Conservation (phyloP, 805 yeast genomes). For the Zygosaccharomyces lentus region DNA sequence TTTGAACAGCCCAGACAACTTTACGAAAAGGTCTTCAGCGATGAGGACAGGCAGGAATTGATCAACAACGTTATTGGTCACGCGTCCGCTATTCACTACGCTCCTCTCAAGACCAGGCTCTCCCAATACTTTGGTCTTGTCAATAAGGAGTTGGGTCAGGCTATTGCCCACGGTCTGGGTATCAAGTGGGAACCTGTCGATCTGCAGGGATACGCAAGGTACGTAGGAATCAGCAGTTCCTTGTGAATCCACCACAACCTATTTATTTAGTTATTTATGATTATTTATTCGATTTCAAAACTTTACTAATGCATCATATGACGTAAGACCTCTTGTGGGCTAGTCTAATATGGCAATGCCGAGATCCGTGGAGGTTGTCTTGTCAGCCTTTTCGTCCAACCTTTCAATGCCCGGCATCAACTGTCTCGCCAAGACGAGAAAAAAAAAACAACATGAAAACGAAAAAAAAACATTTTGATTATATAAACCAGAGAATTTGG, state of each 20-base stretch:
- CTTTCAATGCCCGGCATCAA: background rate
- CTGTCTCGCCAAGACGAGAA: slow-evolving; percentile 3
- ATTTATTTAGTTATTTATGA: slow-evolving; percentile 8
- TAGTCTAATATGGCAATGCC: background rate
- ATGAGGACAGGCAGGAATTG: slow-evolving; percentile 34
- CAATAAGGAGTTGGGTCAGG: slow-evolving; percentile 39
- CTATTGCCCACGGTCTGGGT: slow-evolving; percentile 41
- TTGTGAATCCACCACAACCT: background rate
- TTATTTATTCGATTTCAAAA: too few species aligned
- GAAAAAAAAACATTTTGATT: background rate
- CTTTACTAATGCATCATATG: background rate
- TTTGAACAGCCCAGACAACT: slow-evolving; percentile 45
- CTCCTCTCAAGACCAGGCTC: slow-evolving; percentile 36
- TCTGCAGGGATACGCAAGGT: slow-evolving; percentile 35
- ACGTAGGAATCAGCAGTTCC: slow-evolving; percentile 24
- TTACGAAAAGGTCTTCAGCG: slow-evolving; percentile 39
- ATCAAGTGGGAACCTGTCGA: slow-evolving; percentile 36
- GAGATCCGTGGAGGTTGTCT: background rate
- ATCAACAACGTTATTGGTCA: slow-evolving; percentile 40
- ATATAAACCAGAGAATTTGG: background rate
- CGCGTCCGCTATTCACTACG: slow-evolving; percentile 34
- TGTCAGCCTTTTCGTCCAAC: background rate
- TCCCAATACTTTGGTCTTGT: slow-evolving; percentile 42
- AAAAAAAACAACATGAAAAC: background rate
- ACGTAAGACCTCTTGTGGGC: background rate